A percentile compares a stretch with the other conserved stretches of the same genome.
phyloP scores from a whole-genome alignment of 495 filamentous ascomycete species.

The Friedmanniomyces simplex region DNA sequence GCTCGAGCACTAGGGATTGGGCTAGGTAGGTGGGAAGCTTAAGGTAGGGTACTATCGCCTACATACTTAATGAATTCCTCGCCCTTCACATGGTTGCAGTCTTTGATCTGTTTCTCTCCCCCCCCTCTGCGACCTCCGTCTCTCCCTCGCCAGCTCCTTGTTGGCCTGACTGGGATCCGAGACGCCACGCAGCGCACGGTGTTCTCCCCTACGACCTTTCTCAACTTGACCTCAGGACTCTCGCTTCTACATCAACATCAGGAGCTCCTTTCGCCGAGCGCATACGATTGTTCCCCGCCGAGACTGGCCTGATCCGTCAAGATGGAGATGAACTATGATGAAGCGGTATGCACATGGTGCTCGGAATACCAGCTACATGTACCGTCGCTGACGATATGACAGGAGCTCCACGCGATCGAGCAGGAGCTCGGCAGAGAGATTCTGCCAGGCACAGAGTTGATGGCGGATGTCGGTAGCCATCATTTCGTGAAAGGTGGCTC shows the following conservation, averaged over 20 bases:
- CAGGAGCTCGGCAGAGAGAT: conserved; percentile 43
- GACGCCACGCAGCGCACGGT: neutral
- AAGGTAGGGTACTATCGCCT: too few species aligned
- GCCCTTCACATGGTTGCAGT: too few species aligned
- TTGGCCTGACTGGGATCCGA: neutral
- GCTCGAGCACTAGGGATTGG: neutral
- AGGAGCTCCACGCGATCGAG: conserved; percentile 30
- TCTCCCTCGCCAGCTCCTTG: neutral
- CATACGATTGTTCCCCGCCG: neutral
- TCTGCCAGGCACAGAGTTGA: conserved; percentile 53
- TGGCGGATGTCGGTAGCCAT: conserved; percentile 36
- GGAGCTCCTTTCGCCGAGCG: too few species aligned
- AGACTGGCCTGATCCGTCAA: conserved; percentile 4
- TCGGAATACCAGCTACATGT: neutral
- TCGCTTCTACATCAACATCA: neutral
- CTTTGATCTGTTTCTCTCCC: neutral
- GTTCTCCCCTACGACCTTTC: neutral
- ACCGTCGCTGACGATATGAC: conserved; percentile 1
- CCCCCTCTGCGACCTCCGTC: neutral
- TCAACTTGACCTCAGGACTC: neutral
- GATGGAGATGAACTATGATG: conserved; percentile 29
- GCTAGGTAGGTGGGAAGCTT: neutral
- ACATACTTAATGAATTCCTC: too few species aligned
- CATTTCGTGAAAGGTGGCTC: conserved; percentile 44
- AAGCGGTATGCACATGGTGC: conserved; percentile 7